Base-by-base conservation (phyloP, 2,329 filamentous ascomycete species). In the Drechslera avenae region DNA sequence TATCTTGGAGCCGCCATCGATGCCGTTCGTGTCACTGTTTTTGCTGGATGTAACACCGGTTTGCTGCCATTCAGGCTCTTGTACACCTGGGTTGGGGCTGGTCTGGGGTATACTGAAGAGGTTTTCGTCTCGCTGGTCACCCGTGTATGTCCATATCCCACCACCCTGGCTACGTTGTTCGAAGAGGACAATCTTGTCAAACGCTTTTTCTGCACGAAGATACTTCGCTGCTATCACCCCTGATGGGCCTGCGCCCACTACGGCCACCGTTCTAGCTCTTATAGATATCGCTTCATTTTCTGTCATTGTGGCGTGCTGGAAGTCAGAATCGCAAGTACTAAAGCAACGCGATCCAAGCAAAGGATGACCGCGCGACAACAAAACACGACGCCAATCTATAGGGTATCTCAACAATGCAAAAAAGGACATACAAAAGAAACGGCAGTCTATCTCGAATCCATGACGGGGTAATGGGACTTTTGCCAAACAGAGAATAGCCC, bases 141-240 rank as follows among this genome's bases (percentile, higher is more conserved):
- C 76, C 56, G 81, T 86, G 72, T 95, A 91, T 65, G 91, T 88
- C 93, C 93, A 97, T 8, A 94, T 84, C 2, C 94, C 93, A 50
- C 91, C 93, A 5, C 88, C 83, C 39, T 84, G 81, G 36, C 81
- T 77, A 59, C 91, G 86, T 73, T 96, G 90, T 73, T 97, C 94
- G 65, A 89, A 95, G 32, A 97, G 74, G 52, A 86, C 83, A 52
- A 97, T 86, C 23, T 78, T 81, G 10, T 85, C 76, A 65, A 94
- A 94, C 1, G 69, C 78, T 66, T 80, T 87, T 63, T 89, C 91
- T 0, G 88, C 90, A 9, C 83, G 71, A 14, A 97, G 79, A 66
- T 92, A 80, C 79, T 91, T 94, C 45, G 90, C 90, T 18, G 88
- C 85, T 19, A 87, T 84, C 3, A 96, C 78, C 4, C 93, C 92